Percentiles rank a stretch among this genome's conserved stretches.
These are phyloP conservation scores for Cotoneaster glaucophyllus DNA, from an alignment of 306 rosid genomes.

Conservation along the genomic window DNA sequence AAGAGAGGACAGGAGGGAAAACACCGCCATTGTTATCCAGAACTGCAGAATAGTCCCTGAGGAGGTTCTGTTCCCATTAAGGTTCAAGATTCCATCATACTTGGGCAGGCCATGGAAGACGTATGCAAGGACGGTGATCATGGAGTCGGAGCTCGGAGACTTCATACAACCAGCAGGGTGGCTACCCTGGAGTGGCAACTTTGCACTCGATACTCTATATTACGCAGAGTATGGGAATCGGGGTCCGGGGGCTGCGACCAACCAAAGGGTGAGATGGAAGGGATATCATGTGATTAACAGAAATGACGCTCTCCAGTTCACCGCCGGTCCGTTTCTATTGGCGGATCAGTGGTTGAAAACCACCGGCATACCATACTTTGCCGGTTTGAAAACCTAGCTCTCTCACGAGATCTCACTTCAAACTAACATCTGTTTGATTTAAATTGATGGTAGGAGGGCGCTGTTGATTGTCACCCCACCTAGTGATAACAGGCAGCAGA, in stretches of 20 bases:
- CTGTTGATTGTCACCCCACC: neutral
- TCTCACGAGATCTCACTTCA: neutral
- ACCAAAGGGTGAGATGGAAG: conserved; percentile 20
- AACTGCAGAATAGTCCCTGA: conserved; percentile 30
- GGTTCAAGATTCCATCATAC: conserved; percentile 7
- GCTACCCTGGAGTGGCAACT: conserved; percentile 18
- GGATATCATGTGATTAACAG: conserved; percentile 23
- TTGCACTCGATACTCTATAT: conserved; percentile 18
- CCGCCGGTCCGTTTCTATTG: conserved; percentile 8
- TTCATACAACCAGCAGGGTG: conserved; percentile 28
- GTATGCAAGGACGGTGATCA: conserved; percentile 18
- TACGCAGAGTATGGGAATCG: conserved; percentile 23
- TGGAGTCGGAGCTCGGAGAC: conserved; percentile 22
- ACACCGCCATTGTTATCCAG: conserved; percentile 21
- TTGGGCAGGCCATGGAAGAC: conserved; percentile 33
- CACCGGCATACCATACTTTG: conserved; percentile 16
- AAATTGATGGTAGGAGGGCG: neutral
- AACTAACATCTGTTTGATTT: neutral
- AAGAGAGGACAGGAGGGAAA: conserved; percentile 6
- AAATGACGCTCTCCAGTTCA: conserved; percentile 23
- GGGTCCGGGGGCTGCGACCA: conserved; percentile 17
- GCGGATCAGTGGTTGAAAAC: conserved; percentile 20
- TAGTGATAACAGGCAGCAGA: neutral
- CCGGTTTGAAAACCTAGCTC: conserved; percentile 10
- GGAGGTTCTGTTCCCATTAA: neutral